Evolutionary conservation across 2,329 filamentous ascomycete species (phyloP).

Genomic region (Apiospora marii): DNA sequence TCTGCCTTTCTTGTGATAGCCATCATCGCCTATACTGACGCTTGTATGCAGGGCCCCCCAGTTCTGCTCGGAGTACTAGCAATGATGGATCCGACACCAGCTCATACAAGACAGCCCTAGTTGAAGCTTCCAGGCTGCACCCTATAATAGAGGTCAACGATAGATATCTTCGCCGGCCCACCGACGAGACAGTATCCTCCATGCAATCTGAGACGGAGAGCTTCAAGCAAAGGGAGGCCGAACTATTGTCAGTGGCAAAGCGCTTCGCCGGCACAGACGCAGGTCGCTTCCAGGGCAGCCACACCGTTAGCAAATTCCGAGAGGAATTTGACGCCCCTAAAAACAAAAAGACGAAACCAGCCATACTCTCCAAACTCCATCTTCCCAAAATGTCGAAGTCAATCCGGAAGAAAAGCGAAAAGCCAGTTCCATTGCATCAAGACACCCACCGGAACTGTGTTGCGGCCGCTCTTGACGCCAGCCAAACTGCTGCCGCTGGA

Average conservation of each 20-base stretch:
- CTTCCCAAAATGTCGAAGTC: constrained; percentile 38
- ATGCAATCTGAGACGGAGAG: constrained; percentile 47
- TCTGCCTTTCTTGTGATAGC: background rate
- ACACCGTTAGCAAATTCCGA: constrained; percentile 48
- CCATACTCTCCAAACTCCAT: constrained; percentile 48
- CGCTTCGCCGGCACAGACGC: constrained; percentile 48
- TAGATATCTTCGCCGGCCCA: constrained; percentile 27
- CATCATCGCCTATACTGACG: background rate
- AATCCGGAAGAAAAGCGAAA: constrained; percentile 39
- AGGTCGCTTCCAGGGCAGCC: constrained; percentile 40
- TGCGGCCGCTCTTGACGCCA: constrained; percentile 21
- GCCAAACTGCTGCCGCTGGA: constrained; percentile 15
- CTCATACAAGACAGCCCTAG: constrained; percentile 41
- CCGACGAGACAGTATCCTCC: constrained; percentile 32
- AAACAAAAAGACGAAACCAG: constrained; percentile 34
- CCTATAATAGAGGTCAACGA: constrained; percentile 20
- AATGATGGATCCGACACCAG: constrained; percentile 35
- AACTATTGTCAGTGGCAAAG: constrained; percentile 49
- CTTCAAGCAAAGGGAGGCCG: constrained; percentile 47
- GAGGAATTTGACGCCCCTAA: constrained; percentile 47
- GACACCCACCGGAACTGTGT: constrained; percentile 24
- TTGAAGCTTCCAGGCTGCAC: constrained; percentile 32
- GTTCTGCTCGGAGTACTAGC: background rate
- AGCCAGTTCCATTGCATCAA: constrained; percentile 29
- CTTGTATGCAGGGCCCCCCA: background rate